phyloP scores from a whole-genome alignment of 2,329 filamentous ascomycete species.

The Microcera coccophila region DNA sequence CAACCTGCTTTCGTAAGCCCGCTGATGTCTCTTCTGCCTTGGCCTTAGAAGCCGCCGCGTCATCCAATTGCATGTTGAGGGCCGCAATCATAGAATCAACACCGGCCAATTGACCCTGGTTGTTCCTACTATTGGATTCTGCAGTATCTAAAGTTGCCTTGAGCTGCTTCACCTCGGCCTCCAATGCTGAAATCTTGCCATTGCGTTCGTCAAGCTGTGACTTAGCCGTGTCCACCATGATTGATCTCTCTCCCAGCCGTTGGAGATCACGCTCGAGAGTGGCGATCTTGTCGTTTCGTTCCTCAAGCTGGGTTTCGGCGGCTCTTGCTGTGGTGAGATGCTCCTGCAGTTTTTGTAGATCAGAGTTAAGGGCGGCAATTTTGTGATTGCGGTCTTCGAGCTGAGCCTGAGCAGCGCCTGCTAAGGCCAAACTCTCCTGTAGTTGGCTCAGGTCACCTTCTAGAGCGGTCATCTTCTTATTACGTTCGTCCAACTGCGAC shows the following conservation, averaged over 20 bases:
- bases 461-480: conserved; percentile 39
- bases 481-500: conserved; percentile 32
- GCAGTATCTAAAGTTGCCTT: conserved; percentile 24
- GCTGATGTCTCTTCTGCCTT: conserved; percentile 27
- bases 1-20: conserved; percentile 24
- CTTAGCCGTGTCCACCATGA: conserved; percentile 10
- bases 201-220: conserved; percentile 36
- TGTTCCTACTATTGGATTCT: conserved; percentile 39
- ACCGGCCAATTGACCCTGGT: conserved; percentile 30
- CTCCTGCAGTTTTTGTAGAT: conserved; percentile 5
- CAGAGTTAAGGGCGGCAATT: conserved; percentile 19
- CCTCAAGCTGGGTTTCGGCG: conserved; percentile 21
- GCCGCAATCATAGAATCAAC: conserved; percentile 29
- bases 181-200: conserved; percentile 40
- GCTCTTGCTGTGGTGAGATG: not conserved
- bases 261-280: conserved; percentile 34
- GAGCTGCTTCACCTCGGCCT: conserved; percentile 31
- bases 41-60: conserved; percentile 24
- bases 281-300: conserved; percentile 38
- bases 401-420: conserved; percentile 12
- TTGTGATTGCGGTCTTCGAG: conserved; percentile 21
- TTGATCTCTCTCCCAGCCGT: conserved; percentile 18
- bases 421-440: conserved; percentile 18
- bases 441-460: conserved; percentile 27
- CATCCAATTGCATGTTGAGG: conserved; percentile 29